A percentile compares a stretch with the other conserved stretches of the same genome.
phyloP scores from a whole-genome alignment of 257 asterid species.

The Lavandula angustifolia region DNA sequence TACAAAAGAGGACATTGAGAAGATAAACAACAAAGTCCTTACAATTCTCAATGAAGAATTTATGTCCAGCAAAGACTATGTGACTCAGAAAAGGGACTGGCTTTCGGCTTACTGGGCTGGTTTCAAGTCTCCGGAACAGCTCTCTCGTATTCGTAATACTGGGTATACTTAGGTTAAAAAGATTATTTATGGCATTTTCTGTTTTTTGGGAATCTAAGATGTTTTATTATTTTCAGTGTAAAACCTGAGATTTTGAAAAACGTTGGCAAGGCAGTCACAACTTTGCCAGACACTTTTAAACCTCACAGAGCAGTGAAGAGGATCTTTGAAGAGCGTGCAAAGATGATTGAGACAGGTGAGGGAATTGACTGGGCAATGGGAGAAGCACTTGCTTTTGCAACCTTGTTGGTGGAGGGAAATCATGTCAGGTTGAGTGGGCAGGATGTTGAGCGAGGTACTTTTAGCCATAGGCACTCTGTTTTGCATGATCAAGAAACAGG shows the following conservation, averaged over 20 bases:
- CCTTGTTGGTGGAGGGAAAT: slow-evolving; percentile 93
- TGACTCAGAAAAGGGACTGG: slow-evolving; percentile 88
- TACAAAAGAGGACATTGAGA: slow-evolving; percentile 64
- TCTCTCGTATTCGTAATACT: slow-evolving; percentile 87
- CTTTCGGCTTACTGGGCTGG: slow-evolving; percentile 97
- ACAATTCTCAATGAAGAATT: slow-evolving; percentile 87
- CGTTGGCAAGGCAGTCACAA: slow-evolving; percentile 82
- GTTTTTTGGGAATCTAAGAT: slow-evolving; percentile 19
- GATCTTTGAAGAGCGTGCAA: slow-evolving; percentile 82
- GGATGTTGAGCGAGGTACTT: slow-evolving; percentile 99
- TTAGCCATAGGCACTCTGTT: slow-evolving; percentile 95
- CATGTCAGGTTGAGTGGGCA: slow-evolving; percentile 99
- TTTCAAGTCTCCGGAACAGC: slow-evolving; percentile 96
- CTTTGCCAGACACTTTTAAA: slow-evolving; percentile 81
- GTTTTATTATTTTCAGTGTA: slow-evolving; percentile 53
- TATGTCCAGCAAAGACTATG: slow-evolving; percentile 79
- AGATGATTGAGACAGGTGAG: slow-evolving; percentile 96
- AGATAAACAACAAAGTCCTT: slow-evolving; percentile 67
- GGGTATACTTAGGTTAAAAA: slow-evolving; percentile 53
- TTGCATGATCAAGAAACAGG: slow-evolving; percentile 96
- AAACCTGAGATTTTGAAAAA: slow-evolving; percentile 90
- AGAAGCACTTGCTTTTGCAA: slow-evolving; percentile 98
- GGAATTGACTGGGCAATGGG: slow-evolving; percentile 99
- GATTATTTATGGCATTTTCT: slow-evolving; percentile 7
- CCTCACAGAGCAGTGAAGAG: slow-evolving; percentile 91